Base-by-base conservation (phyloP, 2,329 filamentous ascomycete genomes). In the Colletotrichum gigasporum region DNA sequence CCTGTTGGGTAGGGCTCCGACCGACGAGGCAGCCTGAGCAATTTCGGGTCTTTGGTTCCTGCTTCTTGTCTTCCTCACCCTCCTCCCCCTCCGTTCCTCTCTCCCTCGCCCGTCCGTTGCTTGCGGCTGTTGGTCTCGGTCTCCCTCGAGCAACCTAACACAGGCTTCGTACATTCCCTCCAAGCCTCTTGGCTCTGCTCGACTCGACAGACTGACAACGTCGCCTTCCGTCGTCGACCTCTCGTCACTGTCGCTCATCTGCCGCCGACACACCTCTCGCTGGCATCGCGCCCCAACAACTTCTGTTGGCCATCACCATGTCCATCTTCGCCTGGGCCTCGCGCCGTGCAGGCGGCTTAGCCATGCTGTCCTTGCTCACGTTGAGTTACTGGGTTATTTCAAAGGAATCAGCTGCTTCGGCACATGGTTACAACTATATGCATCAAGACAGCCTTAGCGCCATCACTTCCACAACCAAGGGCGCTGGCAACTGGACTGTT, bases 351-450 rank as follows among this genome's bases (percentile, higher is more conserved):
- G 85, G 85, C 62, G 86, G 85, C 57, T 71, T 88, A 65, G 85
- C 83, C 68, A 85, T 87, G 79, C 72, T 87, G 24, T 72, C 73
- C 37, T 74, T 86, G 55, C 67, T 84, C 59, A 70, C 70, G 39
- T 79, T 88, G 60, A 83, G 81, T 69, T 87, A 83, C 75, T 87
- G 80, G 78, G 85, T 87, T 42, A 82, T 88, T 66, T 82, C 81
- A 14, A 78, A 76, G 61, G 85, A 87, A 73, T 77, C 80, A 22
- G 77, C 77, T 12, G 73, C 76, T 30, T 75, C 80, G 52, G 75
- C 76, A 47, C 77, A 82, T 71, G 78, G 75, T 71, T 82, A 80
- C 74, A 78, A 79, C 66, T 76, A 78, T 73, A 73, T 76, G 66
- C 78, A 80, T 54, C 74, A 77, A 54, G 75, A 79, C 68, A 78